These are phyloP conservation scores for Russula abietina DNA, from an alignment of 768 basidiomycete genomes.

Conservation along the genomic window DNA sequence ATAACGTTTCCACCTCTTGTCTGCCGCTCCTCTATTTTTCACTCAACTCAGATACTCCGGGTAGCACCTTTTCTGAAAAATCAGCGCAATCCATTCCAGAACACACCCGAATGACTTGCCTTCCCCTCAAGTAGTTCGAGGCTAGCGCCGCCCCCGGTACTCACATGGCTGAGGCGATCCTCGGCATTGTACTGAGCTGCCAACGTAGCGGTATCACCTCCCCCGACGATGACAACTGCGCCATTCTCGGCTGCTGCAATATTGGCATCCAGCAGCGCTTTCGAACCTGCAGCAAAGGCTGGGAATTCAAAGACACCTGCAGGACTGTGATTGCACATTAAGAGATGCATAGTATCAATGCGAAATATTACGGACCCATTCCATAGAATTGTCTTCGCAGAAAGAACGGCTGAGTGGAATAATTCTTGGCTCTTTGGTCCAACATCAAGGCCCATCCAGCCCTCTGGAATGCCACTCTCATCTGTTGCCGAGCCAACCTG, in stretches of 20 bases:
- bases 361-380: constrained; percentile 57
- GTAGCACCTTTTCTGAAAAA: constrained; percentile 58
- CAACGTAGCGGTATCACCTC: constrained; percentile 94
- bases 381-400: constrained; percentile 96
- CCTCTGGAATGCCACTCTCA: constrained; percentile 80
- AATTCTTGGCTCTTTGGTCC: constrained; percentile 79
- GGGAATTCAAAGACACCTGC: constrained; percentile 98
- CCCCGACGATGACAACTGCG: constrained; percentile 90
- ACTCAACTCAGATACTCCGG: constrained; percentile 87
- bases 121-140: constrained; percentile 98
- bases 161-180: constrained; percentile 90
- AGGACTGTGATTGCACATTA: constrained; percentile 48
- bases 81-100: constrained; percentile 22
- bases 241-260: constrained; percentile 84
- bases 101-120: constrained; percentile 41
- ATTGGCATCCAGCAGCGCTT: constrained; percentile 74
- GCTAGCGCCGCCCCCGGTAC: constrained; percentile 90
- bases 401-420: constrained; percentile 73
- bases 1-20: constrained; percentile 3
- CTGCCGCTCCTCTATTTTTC: constrained; percentile 49
- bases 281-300: constrained; percentile 81
- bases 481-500: constrained; percentile 76
- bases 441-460: constrained; percentile 93
- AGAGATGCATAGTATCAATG: neutral
- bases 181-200: constrained; percentile 83